Base-by-base conservation (phyloP, 108 stramenopile species). In the Cylindrotheca closterium region DNA sequence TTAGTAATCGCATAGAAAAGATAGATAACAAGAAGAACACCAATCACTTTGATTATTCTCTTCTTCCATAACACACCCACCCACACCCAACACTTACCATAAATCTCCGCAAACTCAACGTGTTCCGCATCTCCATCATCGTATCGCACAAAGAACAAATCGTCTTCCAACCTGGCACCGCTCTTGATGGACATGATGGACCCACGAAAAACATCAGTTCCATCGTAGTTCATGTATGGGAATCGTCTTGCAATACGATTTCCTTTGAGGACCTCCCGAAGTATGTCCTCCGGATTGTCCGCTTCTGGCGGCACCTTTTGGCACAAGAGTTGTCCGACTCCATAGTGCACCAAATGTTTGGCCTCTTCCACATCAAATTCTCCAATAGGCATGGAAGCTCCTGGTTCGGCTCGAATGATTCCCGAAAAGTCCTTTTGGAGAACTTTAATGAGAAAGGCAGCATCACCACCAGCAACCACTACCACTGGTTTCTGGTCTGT, bases 71-170 rank as follows among this genome's bases (percentile, higher is more conserved):
- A n/a, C n/a, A n/a, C n/a, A n/a, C n/a, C n/a, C n/a, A n/a, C n/a
- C n/a, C n/a, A n/a, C n/a, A n/a, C n/a, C n/a, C n/a, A n/a, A n/a
- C 18, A 70, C 88, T 64, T 71, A 90, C 85, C 85, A 42, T 72
- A 55, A 28, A 92, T 46, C 31, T 79, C 81, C 0, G 51, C 54
- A 2, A 67, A 12, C 8, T 55, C 48, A 37, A 83, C 47, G 24
- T 89, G 74, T 64, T 88, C 91, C 18, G 10, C 17, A 60, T 92
- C 91, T 19, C 79, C 83, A 72, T 92, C 85, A 64, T 87, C 86
- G 69, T 84, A 92, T 25, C 48, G 46, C 32, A 92, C 71, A 23
- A 60, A 59, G 53, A 70, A 92, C 19, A 46, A 53, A 2, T 64
- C 78, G 8, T 57, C 29, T 24, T 63, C 57, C 7, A 58, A 27